Evolutionary conservation across 306 rosid genomes (phyloP), one percentile per base, ranked within the genome.

Genomic region (Quercus cerris): DNA sequence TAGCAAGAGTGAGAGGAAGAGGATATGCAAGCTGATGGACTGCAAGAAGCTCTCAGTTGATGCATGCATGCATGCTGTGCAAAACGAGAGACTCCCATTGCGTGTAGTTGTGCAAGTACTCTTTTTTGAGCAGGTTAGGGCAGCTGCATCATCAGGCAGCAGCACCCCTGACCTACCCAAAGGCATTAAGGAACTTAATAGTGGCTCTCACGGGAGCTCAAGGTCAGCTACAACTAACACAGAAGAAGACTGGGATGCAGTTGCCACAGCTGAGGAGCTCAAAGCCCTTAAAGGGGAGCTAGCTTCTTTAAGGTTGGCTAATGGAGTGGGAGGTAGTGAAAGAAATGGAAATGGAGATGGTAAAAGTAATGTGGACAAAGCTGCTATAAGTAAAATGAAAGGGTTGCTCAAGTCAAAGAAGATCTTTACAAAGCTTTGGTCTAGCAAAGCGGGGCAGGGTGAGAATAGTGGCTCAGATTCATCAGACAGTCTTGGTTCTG

Each of bases 381-480:
- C 94, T 74, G 91, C 93, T 12, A 82, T 90, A 19, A 89, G 90
- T 70, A 95, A 93, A 84, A 88, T 93, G 94, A 90, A 86, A 79
- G 92, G 96, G 41, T 73, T 91, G 86, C 94, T 95, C 4, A 91
- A 86, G 86, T 90, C 98, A 70, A 95, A 91, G 81, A 94, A 84
- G 89, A 83, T 96, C 23, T 91, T 95, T 84, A 78, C 89, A 38
- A 90, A 88, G 87, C 91, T 87, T 22, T 93, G 91, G 92, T 85
- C 98, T n/a, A 90, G 80, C 87, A 96, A 95, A 84, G 98, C 94
- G 31, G 93, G 89, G 73, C 91, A 82, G 1, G 98, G 90, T 0
- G 98, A 90, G 74, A 93, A 93, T 74, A 96, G 98, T 75, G 96
- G 99, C 46, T 96, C 99, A 0, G 99, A 96, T 62, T 93, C 99